phyloP scores from a whole-genome alignment of 2,329 filamentous ascomycete species.

The Xylaria sp. region DNA sequence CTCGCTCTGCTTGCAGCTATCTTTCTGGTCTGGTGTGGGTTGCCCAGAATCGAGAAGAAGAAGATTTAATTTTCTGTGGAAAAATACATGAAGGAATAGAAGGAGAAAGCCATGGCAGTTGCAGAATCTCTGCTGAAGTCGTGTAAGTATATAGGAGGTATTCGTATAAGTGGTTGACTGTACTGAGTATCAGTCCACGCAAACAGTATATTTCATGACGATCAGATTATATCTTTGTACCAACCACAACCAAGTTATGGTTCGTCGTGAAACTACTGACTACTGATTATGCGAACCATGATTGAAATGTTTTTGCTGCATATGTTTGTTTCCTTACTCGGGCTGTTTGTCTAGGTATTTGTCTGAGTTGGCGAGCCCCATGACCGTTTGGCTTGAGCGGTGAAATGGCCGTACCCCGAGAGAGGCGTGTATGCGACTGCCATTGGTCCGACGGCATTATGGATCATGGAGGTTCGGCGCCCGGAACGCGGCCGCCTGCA shows the following conservation, averaged over 20 bases:
- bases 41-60: conserved; percentile 51
- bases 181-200: neutral
- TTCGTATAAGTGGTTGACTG: neutral
- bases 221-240: neutral
- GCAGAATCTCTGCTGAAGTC: neutral
- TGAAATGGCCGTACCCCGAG: neutral
- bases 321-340: no score
- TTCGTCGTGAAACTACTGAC: neutral
- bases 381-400: neutral
- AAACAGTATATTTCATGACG: no score
- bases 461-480: neutral
- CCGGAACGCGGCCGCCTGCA: neutral
- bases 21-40: conserved; percentile 52
- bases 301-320: no score
- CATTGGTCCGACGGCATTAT: conserved; percentile 2
- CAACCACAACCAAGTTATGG: neutral
- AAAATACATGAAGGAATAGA: neutral
- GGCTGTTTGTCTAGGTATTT: no score
- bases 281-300: neutral
- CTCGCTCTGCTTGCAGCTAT: conserved; percentile 55
- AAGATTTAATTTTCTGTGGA: conserved; percentile 40
- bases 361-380: no score
- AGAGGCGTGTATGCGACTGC: neutral
- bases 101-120: neutral
- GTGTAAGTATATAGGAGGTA: neutral